These are phyloP conservation scores for Amaranthus cruentus DNA, from an alignment of 148 eudicot genomes.

Conservation along the genomic window DNA sequence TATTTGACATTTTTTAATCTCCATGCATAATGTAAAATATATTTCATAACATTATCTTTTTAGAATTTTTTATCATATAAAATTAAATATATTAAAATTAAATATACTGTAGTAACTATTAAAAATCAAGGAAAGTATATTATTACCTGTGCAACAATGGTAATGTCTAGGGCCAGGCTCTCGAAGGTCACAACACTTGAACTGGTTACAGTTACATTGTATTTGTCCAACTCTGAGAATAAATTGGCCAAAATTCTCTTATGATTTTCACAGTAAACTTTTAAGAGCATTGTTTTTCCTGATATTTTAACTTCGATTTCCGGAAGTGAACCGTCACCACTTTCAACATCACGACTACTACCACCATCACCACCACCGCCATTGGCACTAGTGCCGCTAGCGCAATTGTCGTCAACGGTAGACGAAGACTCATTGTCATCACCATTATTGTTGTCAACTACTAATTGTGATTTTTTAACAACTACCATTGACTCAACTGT, in stretches of 20 bases:
- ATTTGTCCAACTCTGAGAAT: background rate
- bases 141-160: background rate
- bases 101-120: too few relatives aligned
- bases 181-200: background rate
- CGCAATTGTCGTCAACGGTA: background rate
- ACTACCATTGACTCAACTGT: slow-evolving; percentile 10
- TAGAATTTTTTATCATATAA: background rate
- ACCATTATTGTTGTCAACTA: background rate
- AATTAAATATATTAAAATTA: background rate
- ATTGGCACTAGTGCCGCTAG: background rate
- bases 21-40: too few relatives aligned
- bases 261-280: background rate
- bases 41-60: too few relatives aligned
- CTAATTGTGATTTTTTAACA: slow-evolving; percentile 1
- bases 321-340: background rate
- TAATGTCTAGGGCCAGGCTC: background rate
- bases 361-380: background rate
- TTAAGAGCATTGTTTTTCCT: background rate
- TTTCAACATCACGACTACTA: background rate
- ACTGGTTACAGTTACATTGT: background rate
- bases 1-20: too few relatives aligned
- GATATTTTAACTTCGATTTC: background rate
- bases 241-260: background rate
- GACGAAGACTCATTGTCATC: background rate
- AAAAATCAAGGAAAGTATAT: too few relatives aligned